Evolutionary conservation across 2,329 filamentous ascomycete genomes (phyloP).

Genomic region (Aspergillus puulaauensis): DNA sequence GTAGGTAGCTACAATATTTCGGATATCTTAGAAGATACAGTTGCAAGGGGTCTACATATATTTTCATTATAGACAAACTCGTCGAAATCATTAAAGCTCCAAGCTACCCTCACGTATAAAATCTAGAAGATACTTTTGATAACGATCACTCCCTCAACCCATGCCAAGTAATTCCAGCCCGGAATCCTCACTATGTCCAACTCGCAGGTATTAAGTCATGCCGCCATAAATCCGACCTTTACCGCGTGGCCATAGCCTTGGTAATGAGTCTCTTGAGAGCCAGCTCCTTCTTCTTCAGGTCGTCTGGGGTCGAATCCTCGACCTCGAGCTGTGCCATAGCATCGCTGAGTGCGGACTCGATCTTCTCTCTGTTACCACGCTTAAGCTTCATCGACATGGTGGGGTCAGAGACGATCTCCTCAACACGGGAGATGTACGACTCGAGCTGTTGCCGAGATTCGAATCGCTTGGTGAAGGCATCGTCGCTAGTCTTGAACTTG

Average conservation of each 20-base stretch:
- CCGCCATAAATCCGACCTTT: constrained; percentile 40
- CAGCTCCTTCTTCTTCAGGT: constrained; percentile 99
- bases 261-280: constrained; percentile 96
- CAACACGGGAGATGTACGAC: constrained; percentile 96
- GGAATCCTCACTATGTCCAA: constrained; percentile 4
- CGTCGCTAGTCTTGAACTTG: constrained; percentile 97
- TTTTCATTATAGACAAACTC: constrained; percentile 10
- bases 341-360: constrained; percentile 93
- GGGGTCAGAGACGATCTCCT: constrained; percentile 98
- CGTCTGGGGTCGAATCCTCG: constrained; percentile 85
- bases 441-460: constrained; percentile 99
- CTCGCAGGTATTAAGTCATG: neutral
- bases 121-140: constrained; percentile 27
- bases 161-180: neutral
- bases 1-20: too few species aligned
- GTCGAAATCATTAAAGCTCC: constrained; percentile 31
- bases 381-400: constrained; percentile 95
- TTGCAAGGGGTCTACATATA: too few species aligned
- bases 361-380: constrained; percentile 99
- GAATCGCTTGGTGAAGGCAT: constrained; percentile 99
- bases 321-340: constrained; percentile 98
- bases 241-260: constrained; percentile 95
- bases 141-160: constrained; percentile 24
- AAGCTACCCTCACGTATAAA: constrained; percentile 22
- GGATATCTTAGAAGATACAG: too few species aligned